Evolutionary conservation across 2,329 filamentous ascomycete species (phyloP).

Genomic region (Fulvia fulva): DNA sequence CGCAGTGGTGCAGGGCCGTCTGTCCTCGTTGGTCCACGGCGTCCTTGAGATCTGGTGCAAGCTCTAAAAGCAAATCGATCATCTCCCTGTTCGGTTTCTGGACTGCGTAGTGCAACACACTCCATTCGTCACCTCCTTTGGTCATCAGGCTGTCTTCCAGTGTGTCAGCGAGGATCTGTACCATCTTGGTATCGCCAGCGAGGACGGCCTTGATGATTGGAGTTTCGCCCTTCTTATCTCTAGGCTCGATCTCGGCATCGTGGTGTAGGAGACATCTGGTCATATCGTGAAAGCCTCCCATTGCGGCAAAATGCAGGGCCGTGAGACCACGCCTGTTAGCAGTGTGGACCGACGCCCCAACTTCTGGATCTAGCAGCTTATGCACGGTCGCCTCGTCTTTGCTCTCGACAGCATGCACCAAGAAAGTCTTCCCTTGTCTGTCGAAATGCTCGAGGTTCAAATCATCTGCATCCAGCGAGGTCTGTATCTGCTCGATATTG

Average conservation of each 20-base stretch:
- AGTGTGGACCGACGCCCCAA: conserved; percentile 18
- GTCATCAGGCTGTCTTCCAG: conserved; percentile 11
- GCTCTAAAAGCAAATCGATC: conserved; percentile 17
- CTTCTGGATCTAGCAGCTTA: conserved; percentile 16
- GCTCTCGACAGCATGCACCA: conserved; percentile 22
- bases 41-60: conserved; percentile 16
- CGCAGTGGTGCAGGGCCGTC: conserved; percentile 22
- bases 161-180: conserved; percentile 13
- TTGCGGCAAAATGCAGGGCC: conserved; percentile 21
- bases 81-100: conserved; percentile 8
- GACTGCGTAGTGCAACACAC: conserved; percentile 19
- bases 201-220: conserved; percentile 19
- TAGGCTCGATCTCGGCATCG: conserved; percentile 15
- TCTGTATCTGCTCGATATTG: conserved; percentile 15
- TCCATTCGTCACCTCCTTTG: conserved; percentile 19
- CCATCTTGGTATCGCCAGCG: conserved; percentile 12
- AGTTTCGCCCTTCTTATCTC: conserved; percentile 18
- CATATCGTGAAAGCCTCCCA: conserved; percentile 16
- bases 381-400: conserved; percentile 16
- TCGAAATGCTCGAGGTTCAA: conserved; percentile 15
- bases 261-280: conserved; percentile 16
- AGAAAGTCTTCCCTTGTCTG: conserved; percentile 16
- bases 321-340: conserved; percentile 13
- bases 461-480: conserved; percentile 6
- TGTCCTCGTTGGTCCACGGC: conserved; percentile 17